Evolutionary conservation across 768 basidiomycete species (phyloP).

Genomic region (Steccherinum ochraceum): DNA sequence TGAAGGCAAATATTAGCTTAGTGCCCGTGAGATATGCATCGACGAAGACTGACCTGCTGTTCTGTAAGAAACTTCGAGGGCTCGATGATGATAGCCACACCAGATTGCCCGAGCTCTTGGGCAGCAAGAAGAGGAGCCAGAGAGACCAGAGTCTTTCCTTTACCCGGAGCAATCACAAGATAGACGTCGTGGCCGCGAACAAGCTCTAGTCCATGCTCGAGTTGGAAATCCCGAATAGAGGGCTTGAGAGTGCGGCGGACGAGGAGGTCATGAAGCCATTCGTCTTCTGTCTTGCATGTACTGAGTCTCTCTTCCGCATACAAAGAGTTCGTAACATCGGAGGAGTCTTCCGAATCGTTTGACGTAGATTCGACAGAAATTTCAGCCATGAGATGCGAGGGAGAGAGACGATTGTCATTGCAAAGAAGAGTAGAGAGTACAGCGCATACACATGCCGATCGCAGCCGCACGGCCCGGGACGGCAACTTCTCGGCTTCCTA

Average conservation of each 20-base stretch:
- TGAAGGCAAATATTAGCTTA: too few species aligned
- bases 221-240: background rate
- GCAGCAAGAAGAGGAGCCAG: background rate
- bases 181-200: background rate
- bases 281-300: too few species aligned
- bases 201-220: background rate
- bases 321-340: too few species aligned
- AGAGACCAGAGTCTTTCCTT: background rate
- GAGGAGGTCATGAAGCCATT: background rate
- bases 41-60: background rate
- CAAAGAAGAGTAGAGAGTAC: too few species aligned
- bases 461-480: background rate
- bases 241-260: too few species aligned
- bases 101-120: background rate
- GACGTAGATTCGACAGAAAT: too few species aligned
- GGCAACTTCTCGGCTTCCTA: background rate
- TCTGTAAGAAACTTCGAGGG: conserved; percentile 2
- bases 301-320: too few species aligned
- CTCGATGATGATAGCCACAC: background rate
- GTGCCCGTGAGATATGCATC: too few species aligned
- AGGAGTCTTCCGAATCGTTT: too few species aligned
- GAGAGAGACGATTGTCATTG: too few species aligned
- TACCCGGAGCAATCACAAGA: conserved; percentile 1
- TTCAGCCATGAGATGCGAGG: too few species aligned
- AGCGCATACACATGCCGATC: too few species aligned